Evolutionary conservation across 208 protist genomes (phyloP), one percentile per base, ranked within the genome.

Genomic region (Naegleria gruberi): DNA sequence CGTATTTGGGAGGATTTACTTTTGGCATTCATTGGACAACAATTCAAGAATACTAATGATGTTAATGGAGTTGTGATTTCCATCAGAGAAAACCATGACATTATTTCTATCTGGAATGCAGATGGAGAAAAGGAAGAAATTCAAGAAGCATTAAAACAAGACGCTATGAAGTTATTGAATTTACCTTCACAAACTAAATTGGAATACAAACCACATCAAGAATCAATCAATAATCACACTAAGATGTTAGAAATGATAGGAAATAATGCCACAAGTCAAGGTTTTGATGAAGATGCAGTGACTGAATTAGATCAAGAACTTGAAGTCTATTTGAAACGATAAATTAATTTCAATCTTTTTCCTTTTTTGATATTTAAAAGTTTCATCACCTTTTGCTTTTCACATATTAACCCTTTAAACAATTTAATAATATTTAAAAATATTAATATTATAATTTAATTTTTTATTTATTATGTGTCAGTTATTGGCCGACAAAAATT

Each of bases 1-100:
- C 89, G 92, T 44, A 93, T 92, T 46, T 96, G 94, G 94, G 94
- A 96, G 86, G 93, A 94, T 85, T 85, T 96, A 65, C 43, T 95
- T 19, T 82, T 96, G 51, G 93, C 93, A 30, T 85, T 96, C n/a
- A 55, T 96, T 12, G 94, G 94, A 43, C 91, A 95, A 42, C 93
- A 95, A 90, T 94, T 96, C 55, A 51, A 94, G 30, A 92, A 91
- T 44, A 91, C 90, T 47, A 92, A 94, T 94, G 82, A 90, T 94
- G 37, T 95, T 92, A 74, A 93, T 93, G 41, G 83, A 46, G 40
- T 89, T 93, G 93, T 94, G 15, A 55, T 91, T 30, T 91, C 84
- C 2, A 90, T 93, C 46, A 85, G 93, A 45, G 91, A 91, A 44
- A 88, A 91, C 43, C 91, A 93, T 90, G 93, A 94, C 82, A 93